phyloP scores from a whole-genome alignment of 2,329 filamentous ascomycete species.

The Neoscytalidium dimidiatum region DNA sequence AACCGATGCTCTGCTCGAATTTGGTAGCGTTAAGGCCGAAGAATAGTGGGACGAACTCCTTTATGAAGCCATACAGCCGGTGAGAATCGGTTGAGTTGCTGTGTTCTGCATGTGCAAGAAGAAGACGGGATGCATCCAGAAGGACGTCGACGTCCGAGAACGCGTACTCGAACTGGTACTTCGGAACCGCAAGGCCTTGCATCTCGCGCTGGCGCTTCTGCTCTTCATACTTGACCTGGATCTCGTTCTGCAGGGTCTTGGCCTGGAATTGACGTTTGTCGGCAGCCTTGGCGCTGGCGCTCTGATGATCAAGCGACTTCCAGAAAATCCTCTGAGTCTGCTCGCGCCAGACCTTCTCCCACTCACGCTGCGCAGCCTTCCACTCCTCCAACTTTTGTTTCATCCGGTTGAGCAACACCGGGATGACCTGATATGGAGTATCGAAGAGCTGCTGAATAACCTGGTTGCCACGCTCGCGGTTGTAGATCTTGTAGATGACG shows the following conservation, averaged over 20 bases:
- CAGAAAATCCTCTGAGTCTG: slow-evolving; percentile 95
- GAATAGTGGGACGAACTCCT: slow-evolving; percentile 53
- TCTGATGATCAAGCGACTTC: slow-evolving; percentile 95
- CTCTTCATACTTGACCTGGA: slow-evolving; percentile 91
- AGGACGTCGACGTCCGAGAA: slow-evolving; percentile 63
- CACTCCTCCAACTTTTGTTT: slow-evolving; percentile 98
- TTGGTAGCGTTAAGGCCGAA: slow-evolving; percentile 53
- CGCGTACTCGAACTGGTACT: slow-evolving; percentile 73
- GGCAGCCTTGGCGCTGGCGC: slow-evolving; percentile 80
- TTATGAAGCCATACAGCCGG: slow-evolving; percentile 48
- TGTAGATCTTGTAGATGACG: slow-evolving; percentile 97
- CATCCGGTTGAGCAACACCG: slow-evolving; percentile 81
- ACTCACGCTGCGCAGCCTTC: slow-evolving; percentile 95
- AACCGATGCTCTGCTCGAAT: slow-evolving; percentile 66
- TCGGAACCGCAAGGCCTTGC: slow-evolving; percentile 59
- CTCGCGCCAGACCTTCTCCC: slow-evolving; percentile 98
- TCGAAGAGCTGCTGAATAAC: slow-evolving; percentile 86
- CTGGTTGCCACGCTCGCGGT: slow-evolving; percentile 75
- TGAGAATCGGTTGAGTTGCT: slow-evolving; percentile 46
- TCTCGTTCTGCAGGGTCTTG: slow-evolving; percentile 86
- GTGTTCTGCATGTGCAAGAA: slow-evolving; percentile 47
- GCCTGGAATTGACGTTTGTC: slow-evolving; percentile 91
- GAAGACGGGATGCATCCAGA: slow-evolving; percentile 48
- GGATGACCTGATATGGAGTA: slow-evolving; percentile 82
- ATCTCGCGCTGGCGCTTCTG: slow-evolving; percentile 72